Percentiles rank a stretch among this genome's conserved stretches.
Evolutionary conservation across 352 stramenopile species (phyloP).

Genomic region (Globisporangium echinulatum): DNA sequence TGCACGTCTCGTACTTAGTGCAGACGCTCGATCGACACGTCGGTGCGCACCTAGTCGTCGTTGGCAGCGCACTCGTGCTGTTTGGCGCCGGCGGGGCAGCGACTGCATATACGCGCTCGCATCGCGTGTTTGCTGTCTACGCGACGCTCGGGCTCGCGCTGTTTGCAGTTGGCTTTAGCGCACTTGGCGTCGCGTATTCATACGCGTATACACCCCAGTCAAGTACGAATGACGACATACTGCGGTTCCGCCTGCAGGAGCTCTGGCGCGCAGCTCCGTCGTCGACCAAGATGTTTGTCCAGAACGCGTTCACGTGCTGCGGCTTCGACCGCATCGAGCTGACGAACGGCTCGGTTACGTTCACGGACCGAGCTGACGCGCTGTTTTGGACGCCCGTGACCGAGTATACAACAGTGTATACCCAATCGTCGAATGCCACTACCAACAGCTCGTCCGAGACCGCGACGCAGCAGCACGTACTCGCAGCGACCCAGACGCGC

Average conservation of each 20-base stretch:
- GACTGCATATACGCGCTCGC: conserved; percentile 19
- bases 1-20: conserved; percentile 55
- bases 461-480: neutral
- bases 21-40: conserved; percentile 46
- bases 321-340: conserved; percentile 26
- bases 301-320: conserved; percentile 45
- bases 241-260: conserved; percentile 9
- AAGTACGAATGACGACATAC: neutral
- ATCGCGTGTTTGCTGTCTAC: conserved; percentile 24
- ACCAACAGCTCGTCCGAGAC: no score
- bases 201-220: conserved; percentile 2
- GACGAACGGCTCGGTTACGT: conserved; percentile 25
- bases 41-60: conserved; percentile 36
- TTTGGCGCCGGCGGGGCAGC: conserved; percentile 29
- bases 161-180: conserved; percentile 34
- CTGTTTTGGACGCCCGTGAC: conserved; percentile 24
- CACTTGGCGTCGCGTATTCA: conserved; percentile 35
- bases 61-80: conserved; percentile 28
- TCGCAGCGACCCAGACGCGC: conserved; percentile 6
- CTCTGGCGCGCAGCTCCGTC: conserved; percentile 26
- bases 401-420: conserved; percentile 10
- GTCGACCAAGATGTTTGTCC: conserved; percentile 34
- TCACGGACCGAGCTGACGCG: conserved; percentile 25
- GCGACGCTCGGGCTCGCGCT: conserved; percentile 24
- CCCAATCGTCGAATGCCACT: no score